Base-by-base conservation (phyloP, 2,329 filamentous ascomycete genomes). In the Fusarium sp. region DNA sequence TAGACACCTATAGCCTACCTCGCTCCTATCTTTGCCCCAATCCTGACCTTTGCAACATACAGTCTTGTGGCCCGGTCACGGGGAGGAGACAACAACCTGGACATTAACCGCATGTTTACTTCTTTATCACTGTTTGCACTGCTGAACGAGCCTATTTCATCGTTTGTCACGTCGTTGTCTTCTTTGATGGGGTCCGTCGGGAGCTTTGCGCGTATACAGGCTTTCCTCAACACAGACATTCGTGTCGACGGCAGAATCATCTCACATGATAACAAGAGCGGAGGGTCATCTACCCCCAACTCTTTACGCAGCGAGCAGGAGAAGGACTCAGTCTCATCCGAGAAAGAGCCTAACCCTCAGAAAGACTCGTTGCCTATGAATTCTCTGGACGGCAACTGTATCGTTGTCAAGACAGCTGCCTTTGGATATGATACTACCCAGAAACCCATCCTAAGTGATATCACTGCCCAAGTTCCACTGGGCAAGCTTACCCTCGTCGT, bases 401-500 rank as follows among this genome's bases (percentile, higher is more conserved):
- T 72, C 0, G 27, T 57, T 7, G 20, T 71, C 11, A 65, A 57
- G 20, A 27, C 15, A 3, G 54, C 53, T 15, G 36, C 65, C 2
- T 73, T 72, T 45, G 72, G 66, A 4, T 75, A 75, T 14, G 57
- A 71, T 2, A 25, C 25, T 3, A 56, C 31, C 2, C 38, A 65
- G 39, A 70, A 52, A 15, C 60, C 72, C 2, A 54, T 42, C 10
- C 27, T 75, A 5, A 54, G 50, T 4, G 39, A 54, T 15, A 65
- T 75, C n/a, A 59, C 52, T 7, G 54, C 35, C 1, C 38, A 62
- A 0, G 15, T 73, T 1, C 72, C 72, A 2, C 0, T 20, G 7
- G 56, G 65, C 0, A 74, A 67, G 17, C 33, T 75, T 6, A 62
- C 70, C 31, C 68, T 80, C 7, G 29, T 83, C 4, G 65, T 81